Evolutionary conservation across 495 filamentous ascomycete genomes (phyloP).

Genomic region (Tuber brumale): DNA sequence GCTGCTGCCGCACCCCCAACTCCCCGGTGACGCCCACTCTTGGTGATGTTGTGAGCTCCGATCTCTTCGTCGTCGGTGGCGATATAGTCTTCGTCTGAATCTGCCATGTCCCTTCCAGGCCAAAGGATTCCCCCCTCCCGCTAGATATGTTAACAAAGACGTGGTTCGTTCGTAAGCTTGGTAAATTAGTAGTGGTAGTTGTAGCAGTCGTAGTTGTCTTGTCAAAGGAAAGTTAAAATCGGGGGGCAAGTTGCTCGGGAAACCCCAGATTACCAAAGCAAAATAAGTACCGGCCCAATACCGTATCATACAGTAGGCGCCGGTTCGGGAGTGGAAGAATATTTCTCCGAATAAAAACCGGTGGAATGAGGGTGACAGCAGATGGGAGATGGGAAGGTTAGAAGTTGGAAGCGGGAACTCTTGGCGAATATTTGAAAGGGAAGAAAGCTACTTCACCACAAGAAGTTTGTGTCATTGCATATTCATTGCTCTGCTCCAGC

Average conservation of each 20-base stretch:
- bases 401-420: no score
- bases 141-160: background rate
- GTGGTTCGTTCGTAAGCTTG: background rate
- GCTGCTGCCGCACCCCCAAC: constrained; percentile 26
- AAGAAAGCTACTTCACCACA: no score
- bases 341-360: constrained; percentile 15
- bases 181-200: constrained; percentile 8
- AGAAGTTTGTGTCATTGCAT: no score
- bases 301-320: background rate
- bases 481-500: no score
- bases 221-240: constrained; percentile 4
- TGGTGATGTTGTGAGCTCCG: constrained; percentile 44
- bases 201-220: constrained; percentile 10
- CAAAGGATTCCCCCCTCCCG: background rate
- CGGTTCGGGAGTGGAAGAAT: constrained; percentile 10
- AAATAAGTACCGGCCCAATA: no score
- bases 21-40: constrained; percentile 17
- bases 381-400: no score
- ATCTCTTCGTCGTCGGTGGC: constrained; percentile 73
- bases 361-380: no score
- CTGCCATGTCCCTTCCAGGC: constrained; percentile 50
- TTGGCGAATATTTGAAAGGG: no score
- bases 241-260: background rate
- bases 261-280: constrained; percentile 22
- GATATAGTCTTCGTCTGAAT: constrained; percentile 79